These are phyloP conservation scores for Pistacia vera DNA, from an alignment of 345 rosid genomes.

Conservation along the genomic window DNA sequence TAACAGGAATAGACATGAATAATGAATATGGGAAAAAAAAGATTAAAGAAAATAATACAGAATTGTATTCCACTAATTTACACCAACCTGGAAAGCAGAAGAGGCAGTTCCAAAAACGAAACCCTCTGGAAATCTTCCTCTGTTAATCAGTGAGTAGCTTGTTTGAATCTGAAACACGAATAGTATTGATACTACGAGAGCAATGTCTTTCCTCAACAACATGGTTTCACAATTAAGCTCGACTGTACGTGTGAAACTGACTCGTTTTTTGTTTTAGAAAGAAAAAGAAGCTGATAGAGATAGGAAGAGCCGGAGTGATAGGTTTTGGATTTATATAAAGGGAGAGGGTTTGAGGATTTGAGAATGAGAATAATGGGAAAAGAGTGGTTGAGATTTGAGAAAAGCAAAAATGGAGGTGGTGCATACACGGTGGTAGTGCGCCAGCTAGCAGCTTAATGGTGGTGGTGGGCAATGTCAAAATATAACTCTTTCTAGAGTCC, in stretches of 20 bases:
- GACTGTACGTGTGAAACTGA: not conserved
- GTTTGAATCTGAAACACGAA: slow-evolving; percentile 24
- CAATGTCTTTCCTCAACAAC: slow-evolving; percentile 22
- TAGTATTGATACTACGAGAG: slow-evolving; percentile 1
- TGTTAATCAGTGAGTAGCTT: slow-evolving; percentile 33
- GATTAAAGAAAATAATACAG: not conserved
- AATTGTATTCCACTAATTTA: not conserved
- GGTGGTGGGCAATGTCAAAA: not conserved
- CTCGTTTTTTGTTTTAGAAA: not conserved
- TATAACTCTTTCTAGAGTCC: not conserved
- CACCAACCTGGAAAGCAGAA: slow-evolving; percentile 54
- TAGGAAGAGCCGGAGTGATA: not conserved
- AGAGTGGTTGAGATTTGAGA: not conserved
- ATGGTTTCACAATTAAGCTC: not conserved
- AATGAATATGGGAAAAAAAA: not conserved
- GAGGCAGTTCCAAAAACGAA: slow-evolving; percentile 68
- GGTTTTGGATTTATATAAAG: not conserved
- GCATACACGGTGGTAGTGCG: not conserved
- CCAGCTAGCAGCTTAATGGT: not conserved
- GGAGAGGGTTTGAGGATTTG: not conserved
- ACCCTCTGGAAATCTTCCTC: slow-evolving; percentile 51
- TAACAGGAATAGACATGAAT: not conserved
- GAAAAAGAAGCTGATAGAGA: not conserved
- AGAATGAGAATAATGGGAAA: not conserved
- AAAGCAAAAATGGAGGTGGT: not conserved